Evolutionary conservation across 2,329 filamentous ascomycete genomes (phyloP).

Genomic region (Neonectria coccinea): DNA sequence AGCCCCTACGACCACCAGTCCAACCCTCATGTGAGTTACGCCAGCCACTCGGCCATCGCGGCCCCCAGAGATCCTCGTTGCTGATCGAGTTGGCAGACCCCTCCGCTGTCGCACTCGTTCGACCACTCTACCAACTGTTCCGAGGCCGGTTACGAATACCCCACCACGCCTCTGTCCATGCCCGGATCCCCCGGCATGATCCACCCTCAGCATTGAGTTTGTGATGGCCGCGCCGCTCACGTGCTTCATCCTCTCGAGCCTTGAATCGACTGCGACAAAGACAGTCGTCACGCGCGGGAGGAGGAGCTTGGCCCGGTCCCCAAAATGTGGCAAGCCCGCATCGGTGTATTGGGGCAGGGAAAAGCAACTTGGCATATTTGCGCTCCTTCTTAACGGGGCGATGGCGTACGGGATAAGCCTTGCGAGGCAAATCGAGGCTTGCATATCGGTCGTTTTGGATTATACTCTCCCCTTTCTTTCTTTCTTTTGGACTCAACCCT

Average conservation of each 20-base stretch:
- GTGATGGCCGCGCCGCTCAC: constrained; percentile 5
- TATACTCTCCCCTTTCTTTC: constrained; percentile 37
- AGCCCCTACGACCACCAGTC: constrained; percentile 75
- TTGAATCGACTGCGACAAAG: constrained; percentile 9
- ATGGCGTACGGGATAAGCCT: constrained; percentile 40
- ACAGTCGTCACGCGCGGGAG: constrained; percentile 3
- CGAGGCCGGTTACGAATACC: constrained; percentile 72
- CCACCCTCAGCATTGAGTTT: constrained; percentile 36
- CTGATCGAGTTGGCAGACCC: constrained; percentile 73
- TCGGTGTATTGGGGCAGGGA: constrained; percentile 17
- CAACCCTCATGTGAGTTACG: constrained; percentile 79
- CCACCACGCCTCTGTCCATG: constrained; percentile 79
- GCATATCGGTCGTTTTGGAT: constrained; percentile 38
- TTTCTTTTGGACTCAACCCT: constrained; percentile 22
- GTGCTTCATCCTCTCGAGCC: constrained; percentile 4
- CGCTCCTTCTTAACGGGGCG: constrained; percentile 16
- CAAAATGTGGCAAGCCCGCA: constrained; percentile 12
- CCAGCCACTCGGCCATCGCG: constrained; percentile 54
- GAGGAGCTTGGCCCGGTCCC: constrained; percentile 4
- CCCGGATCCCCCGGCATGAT: constrained; percentile 72
- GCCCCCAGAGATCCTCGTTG: constrained; percentile 56
- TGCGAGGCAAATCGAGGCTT: constrained; percentile 41
- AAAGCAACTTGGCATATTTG: constrained; percentile 37
- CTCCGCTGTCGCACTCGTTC: constrained; percentile 80
- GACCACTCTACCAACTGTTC: constrained; percentile 74